A percentile compares a stretch with the other conserved stretches of the same genome.
Conservation (phyloP, 2,329 filamentous ascomycete species). For the Hymenoscyphus salicellus region DNA sequence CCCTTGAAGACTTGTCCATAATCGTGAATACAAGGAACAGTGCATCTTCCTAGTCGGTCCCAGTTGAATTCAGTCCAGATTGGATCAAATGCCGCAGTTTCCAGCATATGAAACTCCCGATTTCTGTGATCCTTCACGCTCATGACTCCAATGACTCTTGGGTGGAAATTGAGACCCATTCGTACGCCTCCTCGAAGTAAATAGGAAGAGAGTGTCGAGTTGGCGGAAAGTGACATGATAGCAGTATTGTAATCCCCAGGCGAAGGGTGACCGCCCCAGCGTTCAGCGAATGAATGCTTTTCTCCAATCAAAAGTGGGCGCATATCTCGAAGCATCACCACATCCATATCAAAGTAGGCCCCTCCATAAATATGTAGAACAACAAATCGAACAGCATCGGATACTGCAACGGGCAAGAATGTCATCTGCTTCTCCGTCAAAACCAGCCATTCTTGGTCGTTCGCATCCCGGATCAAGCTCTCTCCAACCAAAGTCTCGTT, state of each 20-base stretch:
- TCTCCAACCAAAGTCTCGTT: constrained; percentile 45
- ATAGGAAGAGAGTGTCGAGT: constrained; percentile 53
- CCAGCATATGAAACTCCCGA: constrained; percentile 54
- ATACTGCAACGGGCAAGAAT: constrained; percentile 56
- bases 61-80: constrained; percentile 58
- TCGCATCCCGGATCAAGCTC: constrained; percentile 48
- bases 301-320: constrained; percentile 51
- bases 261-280: constrained; percentile 51
- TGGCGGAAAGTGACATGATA: constrained; percentile 54
- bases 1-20: constrained; percentile 53
- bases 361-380: constrained; percentile 53
- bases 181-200: constrained; percentile 53
- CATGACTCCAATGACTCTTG: constrained; percentile 53
- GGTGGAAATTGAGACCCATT: constrained; percentile 58
- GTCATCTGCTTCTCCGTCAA: constrained; percentile 55
- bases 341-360: constrained; percentile 55
- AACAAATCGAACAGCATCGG: constrained; percentile 54
- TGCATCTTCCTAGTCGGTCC: constrained; percentile 50
- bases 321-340: constrained; percentile 53
- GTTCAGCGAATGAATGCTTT: constrained; percentile 50
- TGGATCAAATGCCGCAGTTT: constrained; percentile 54
- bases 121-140: constrained; percentile 54
- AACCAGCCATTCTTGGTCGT: constrained; percentile 51
- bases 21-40: constrained; percentile 52
- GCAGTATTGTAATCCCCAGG: constrained; percentile 57